Evolutionary conservation across 1,284 basidiomycete species (phyloP).

Genomic region (Phenoliferia sp.): DNA sequence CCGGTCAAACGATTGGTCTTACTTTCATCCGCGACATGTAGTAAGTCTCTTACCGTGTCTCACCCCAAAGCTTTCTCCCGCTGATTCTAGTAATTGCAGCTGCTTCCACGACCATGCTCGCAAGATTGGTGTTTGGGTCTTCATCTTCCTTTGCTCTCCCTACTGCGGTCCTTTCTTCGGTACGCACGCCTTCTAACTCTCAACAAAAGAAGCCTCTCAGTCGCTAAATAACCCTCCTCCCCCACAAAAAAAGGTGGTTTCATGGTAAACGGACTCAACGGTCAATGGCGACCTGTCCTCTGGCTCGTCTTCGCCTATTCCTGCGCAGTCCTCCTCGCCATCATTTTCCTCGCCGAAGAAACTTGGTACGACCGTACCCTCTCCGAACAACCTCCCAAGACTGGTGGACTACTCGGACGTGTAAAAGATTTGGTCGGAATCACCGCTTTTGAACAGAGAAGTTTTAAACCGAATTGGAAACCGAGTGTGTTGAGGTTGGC

Average conservation of each 20-base stretch:
- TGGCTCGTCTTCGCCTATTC: constrained; percentile 30
- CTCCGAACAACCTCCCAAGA: constrained; percentile 6
- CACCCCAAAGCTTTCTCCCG: constrained; percentile 1
- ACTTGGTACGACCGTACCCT: constrained; percentile 29
- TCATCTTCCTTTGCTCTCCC: constrained; percentile 21
- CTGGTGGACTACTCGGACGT: constrained; percentile 10
- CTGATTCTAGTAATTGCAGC: neutral
- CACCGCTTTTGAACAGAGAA: constrained; percentile 21
- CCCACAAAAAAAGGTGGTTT: constrained; percentile 15
- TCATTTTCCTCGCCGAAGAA: constrained; percentile 19
- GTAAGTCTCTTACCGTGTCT: neutral
- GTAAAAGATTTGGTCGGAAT: constrained; percentile 20
- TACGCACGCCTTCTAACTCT: neutral
- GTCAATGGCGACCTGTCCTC: constrained; percentile 21
- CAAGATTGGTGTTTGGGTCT: constrained; percentile 29
- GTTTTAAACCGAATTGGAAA: constrained; percentile 14
- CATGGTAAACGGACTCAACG: constrained; percentile 17
- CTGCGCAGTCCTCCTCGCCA: constrained; percentile 12
- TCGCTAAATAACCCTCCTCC: neutral
- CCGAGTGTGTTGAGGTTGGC: constrained; percentile 11
- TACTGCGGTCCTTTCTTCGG: constrained; percentile 23
- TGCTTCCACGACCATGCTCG: constrained; percentile 18
- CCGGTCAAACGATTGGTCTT: constrained; percentile 19
- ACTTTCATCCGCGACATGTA: constrained; percentile 20
- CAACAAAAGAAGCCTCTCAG: neutral